These are phyloP conservation scores for Cryoendolithus antarcticus DNA, from an alignment of 2,329 filamentous ascomycete species.

Conservation along the genomic window DNA sequence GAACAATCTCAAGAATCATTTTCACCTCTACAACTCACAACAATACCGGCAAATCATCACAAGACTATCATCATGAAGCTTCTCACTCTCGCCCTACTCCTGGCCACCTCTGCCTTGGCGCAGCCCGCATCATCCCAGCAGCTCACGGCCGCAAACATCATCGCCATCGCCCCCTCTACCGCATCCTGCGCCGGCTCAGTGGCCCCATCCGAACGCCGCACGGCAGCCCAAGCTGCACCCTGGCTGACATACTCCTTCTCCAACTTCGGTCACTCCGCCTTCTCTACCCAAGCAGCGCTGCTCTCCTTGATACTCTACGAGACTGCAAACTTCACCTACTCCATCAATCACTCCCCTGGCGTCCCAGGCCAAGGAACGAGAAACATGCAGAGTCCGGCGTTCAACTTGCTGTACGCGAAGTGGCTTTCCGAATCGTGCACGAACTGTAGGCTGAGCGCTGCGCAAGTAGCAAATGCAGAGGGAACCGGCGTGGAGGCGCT, in stretches of 20 bases:
- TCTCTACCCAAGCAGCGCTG: constrained; percentile 55
- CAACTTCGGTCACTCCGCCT: constrained; percentile 42
- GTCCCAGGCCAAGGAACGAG: constrained; percentile 58
- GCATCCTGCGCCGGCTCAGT: constrained; percentile 37
- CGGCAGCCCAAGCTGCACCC: constrained; percentile 48
- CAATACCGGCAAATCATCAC: no score
- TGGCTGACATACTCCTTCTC: constrained; percentile 45
- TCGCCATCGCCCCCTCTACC: constrained; percentile 46
- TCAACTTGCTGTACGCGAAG: constrained; percentile 44
- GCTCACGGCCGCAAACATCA: constrained; percentile 31
- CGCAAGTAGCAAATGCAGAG: constrained; percentile 17
- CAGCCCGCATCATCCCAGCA: no score
- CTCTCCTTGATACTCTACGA: constrained; percentile 62
- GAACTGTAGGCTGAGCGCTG: constrained; percentile 14
- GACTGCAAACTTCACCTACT: constrained; percentile 57
- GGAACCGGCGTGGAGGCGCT: constrained; percentile 32
- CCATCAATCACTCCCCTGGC: constrained; percentile 52
- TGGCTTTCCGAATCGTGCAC: constrained; percentile 26
- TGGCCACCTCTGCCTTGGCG: no score
- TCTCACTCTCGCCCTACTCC: no score
- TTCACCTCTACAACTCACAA: no score
- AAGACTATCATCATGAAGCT: no score
- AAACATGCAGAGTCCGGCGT: constrained; percentile 50
- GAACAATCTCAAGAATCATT: no score
- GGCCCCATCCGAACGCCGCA: constrained; percentile 49